phyloP scores from a whole-genome alignment of 805 yeast species.

The Sungouiozyma ichnusensis region DNA sequence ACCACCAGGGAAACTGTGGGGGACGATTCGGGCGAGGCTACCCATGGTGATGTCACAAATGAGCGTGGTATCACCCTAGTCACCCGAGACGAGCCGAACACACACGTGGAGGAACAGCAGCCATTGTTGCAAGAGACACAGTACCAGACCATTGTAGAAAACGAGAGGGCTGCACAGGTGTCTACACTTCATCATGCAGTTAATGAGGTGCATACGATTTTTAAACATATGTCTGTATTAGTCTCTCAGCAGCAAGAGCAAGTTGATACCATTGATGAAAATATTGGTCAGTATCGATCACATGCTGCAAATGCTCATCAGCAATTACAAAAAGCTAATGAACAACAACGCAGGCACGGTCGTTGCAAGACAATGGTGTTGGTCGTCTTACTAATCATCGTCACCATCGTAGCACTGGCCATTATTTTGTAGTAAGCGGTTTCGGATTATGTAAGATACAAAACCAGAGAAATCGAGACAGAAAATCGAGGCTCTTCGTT shows the following conservation, averaged over 20 bases:
- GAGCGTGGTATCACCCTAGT: no score
- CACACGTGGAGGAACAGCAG: no score
- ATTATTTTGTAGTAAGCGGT: slow-evolving; percentile 32
- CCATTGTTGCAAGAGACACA: slow-evolving; percentile 38
- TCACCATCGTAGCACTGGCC: slow-evolving; percentile 48
- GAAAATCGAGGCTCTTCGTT: no score
- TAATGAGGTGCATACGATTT: slow-evolving; percentile 74
- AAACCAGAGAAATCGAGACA: no score
- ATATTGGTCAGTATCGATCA: slow-evolving; percentile 49
- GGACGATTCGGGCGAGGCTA: no score
- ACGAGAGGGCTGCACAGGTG: slow-evolving; percentile 67
- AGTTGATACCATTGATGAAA: slow-evolving; percentile 75
- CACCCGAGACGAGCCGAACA: no score
- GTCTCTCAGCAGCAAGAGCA: slow-evolving; percentile 81
- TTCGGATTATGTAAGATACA: no score
- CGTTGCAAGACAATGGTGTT: slow-evolving; percentile 66
- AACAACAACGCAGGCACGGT: slow-evolving; percentile 57
- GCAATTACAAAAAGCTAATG: slow-evolving; percentile 65
- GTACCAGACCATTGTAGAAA: slow-evolving; percentile 52
- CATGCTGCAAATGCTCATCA: slow-evolving; percentile 61
- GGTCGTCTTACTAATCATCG: slow-evolving; percentile 44
- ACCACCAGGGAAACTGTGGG: no score
- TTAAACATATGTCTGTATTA: slow-evolving; percentile 66
- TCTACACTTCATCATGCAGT: slow-evolving; percentile 66
- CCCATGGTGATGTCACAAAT: no score